Evolutionary conservation across 495 filamentous ascomycete genomes (phyloP).

Genomic region (Aspergillus coremiiformis): DNA sequence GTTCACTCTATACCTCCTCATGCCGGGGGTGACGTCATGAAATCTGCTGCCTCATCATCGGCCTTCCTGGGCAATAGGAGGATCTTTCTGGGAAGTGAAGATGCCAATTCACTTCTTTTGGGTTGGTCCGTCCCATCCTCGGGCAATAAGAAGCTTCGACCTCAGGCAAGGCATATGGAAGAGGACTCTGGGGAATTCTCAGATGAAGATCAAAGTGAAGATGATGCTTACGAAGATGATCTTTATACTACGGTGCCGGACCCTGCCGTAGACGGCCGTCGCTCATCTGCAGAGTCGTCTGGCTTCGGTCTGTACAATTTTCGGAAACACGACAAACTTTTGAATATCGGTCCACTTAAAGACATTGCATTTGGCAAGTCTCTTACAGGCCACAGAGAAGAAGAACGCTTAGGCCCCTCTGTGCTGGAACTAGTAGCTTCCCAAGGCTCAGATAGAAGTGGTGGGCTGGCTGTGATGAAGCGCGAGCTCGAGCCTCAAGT

Average conservation of each 20-base stretch:
- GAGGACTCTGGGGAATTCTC: slow-evolving; percentile 36
- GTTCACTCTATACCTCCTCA: slow-evolving; percentile 55
- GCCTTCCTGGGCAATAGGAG: slow-evolving; percentile 58
- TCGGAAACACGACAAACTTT: slow-evolving; percentile 64
- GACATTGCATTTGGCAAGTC: slow-evolving; percentile 59
- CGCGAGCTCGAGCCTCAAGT: slow-evolving; percentile 61
- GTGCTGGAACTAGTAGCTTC: slow-evolving; percentile 66
- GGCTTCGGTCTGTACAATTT: slow-evolving; percentile 59
- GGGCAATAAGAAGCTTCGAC: slow-evolving; percentile 36
- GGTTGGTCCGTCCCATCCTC: slow-evolving; percentile 62
- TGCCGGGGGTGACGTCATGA: slow-evolving; percentile 53
- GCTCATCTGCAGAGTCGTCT: slow-evolving; percentile 14
- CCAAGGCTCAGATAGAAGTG: slow-evolving; percentile 60
- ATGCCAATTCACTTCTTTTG: slow-evolving; percentile 73
- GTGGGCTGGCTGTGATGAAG: slow-evolving; percentile 67
- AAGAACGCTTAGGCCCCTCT: slow-evolving; percentile 27
- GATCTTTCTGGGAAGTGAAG: slow-evolving; percentile 79
- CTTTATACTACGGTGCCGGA: slow-evolving; percentile 50
- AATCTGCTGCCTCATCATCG: slow-evolving; percentile 59
- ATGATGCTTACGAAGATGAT: slow-evolving; percentile 69
- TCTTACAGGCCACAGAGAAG: neutral
- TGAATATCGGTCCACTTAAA: slow-evolving; percentile 70
- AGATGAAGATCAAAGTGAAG: slow-evolving; percentile 50
- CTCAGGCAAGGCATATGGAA: slow-evolving; percentile 43
- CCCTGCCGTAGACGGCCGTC: slow-evolving; percentile 12